These are phyloP conservation scores for Phytophthora niederhauseri DNA, from an alignment of 352 stramenopile species.

Conservation along the genomic window DNA sequence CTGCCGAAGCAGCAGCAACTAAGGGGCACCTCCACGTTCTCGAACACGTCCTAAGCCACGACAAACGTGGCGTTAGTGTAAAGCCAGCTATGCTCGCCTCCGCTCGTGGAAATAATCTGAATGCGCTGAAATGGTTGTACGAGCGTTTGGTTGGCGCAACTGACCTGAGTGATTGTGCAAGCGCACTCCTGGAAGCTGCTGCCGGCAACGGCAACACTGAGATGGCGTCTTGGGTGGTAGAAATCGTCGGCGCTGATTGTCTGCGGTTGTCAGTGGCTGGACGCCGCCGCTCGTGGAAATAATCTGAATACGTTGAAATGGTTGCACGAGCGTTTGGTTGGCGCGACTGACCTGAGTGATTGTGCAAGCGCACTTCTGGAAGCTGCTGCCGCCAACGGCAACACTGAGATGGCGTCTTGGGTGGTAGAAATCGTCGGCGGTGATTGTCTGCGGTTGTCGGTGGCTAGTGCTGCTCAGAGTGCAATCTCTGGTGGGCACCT, in stretches of 20 bases:
- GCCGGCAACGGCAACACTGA: slow-evolving; percentile 21
- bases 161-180: slow-evolving; percentile 13
- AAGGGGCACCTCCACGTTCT: slow-evolving; percentile 26
- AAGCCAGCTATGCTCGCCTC: slow-evolving; percentile 23
- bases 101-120: slow-evolving; percentile 14
- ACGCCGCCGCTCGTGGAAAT: slow-evolving; percentile 17
- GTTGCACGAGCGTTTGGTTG: slow-evolving; percentile 19
- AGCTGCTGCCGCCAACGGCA: slow-evolving; percentile 21
- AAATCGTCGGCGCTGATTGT: slow-evolving; percentile 22
- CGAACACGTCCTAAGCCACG: slow-evolving; percentile 27
- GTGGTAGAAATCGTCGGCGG: slow-evolving; percentile 19
- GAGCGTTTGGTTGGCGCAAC: slow-evolving; percentile 4
- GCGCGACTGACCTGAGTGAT: slow-evolving; percentile 3
- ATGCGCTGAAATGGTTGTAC: slow-evolving; percentile 27
- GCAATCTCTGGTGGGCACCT: slow-evolving; percentile 32
- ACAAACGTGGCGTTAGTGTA: slow-evolving; percentile 20
- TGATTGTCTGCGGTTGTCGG: slow-evolving; percentile 20
- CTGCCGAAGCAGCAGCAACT: slow-evolving; percentile 21
- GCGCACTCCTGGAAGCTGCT: slow-evolving; percentile 22
- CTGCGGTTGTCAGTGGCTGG: no score
- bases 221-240: slow-evolving; percentile 26
- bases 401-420: slow-evolving; percentile 25
- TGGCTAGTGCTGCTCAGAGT: slow-evolving; percentile 21
- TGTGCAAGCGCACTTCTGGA: slow-evolving; percentile 23
- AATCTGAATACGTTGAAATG: slow-evolving; percentile 19